phyloP scores from a whole-genome alignment of 306 rosid species.

The Trifolium dubium region DNA sequence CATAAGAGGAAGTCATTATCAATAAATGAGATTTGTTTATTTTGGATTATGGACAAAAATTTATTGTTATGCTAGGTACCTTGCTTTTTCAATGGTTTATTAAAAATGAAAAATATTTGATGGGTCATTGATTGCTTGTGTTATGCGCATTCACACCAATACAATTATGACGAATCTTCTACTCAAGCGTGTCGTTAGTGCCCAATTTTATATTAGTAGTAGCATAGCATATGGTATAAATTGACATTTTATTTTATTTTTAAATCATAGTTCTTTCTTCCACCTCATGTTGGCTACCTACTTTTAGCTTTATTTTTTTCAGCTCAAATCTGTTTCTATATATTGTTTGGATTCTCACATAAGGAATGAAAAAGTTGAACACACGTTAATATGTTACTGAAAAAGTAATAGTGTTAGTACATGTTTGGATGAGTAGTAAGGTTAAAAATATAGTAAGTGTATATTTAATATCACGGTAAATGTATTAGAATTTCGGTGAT shows the following conservation, averaged over 20 bases:
- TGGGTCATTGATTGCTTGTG: slow-evolving; percentile 50
- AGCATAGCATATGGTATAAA: too few relatives aligned
- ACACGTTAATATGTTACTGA: too few relatives aligned
- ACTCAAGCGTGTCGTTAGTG: slow-evolving; percentile 43
- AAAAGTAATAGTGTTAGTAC: too few relatives aligned
- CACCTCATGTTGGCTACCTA: slow-evolving; percentile 32
- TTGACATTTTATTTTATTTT: background rate
- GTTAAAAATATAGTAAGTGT: too few relatives aligned
- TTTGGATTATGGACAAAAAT: slow-evolving; percentile 53
- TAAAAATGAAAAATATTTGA: slow-evolving; percentile 33
- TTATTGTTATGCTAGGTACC: slow-evolving; percentile 52
- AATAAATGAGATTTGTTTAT: slow-evolving; percentile 53
- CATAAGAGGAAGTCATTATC: slow-evolving; percentile 61
- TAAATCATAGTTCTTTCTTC: slow-evolving; percentile 18
- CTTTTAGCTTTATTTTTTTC: slow-evolving; percentile 39
- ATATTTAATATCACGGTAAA: too few relatives aligned
- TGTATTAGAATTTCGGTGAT: too few relatives aligned
- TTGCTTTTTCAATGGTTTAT: slow-evolving; percentile 31
- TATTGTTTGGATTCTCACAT: slow-evolving; percentile 3
- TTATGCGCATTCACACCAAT: slow-evolving; percentile 52
- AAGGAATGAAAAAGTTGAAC: too few relatives aligned
- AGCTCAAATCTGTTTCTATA: slow-evolving; percentile 38
- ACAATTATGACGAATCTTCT: slow-evolving; percentile 44
- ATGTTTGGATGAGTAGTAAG: too few relatives aligned
- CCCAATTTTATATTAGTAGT: slow-evolving; percentile 24